Evolutionary conservation across 2,329 filamentous ascomycete genomes (phyloP).

Genomic region (Rutstroemia sp.): DNA sequence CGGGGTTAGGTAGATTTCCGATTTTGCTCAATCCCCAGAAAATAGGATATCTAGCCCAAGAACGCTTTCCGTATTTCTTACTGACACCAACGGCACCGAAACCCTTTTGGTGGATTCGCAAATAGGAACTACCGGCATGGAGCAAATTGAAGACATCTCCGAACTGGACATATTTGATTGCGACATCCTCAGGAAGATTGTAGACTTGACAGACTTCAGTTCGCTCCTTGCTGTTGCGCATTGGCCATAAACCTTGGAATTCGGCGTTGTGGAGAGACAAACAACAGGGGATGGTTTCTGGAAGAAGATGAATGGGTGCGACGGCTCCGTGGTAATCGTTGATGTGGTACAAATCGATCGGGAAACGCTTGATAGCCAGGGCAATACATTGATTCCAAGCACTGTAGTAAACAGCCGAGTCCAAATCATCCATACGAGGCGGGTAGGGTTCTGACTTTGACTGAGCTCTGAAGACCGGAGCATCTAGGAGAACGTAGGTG

Average conservation of each 20-base stretch:
- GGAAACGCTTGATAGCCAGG: conserved; percentile 53
- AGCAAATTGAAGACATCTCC: conserved; percentile 63
- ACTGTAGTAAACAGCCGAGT: conserved; percentile 61
- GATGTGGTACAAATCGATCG: conserved; percentile 57
- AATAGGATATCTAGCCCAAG: conserved; percentile 59
- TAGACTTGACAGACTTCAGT: conserved; percentile 59
- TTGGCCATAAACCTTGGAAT: conserved; percentile 63
- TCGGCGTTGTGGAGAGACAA: conserved; percentile 63
- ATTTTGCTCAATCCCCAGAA: conserved; percentile 60
- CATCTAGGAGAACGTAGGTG: conserved; percentile 58
- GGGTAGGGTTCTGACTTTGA: conserved; percentile 57
- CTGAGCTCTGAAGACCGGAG: conserved; percentile 53
- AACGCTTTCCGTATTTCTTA: conserved; percentile 60
- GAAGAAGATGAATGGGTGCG: conserved; percentile 58
- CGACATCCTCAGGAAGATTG: conserved; percentile 50
- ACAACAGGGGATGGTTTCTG: conserved; percentile 50
- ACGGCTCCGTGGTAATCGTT: conserved; percentile 59
- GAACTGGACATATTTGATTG: conserved; percentile 56
- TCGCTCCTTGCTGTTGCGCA: conserved; percentile 53
- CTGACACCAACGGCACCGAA: conserved; percentile 62
- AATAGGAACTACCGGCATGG: conserved; percentile 54
- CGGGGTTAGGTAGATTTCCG: conserved; percentile 62
- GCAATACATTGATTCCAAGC: conserved; percentile 67
- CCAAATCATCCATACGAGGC: conserved; percentile 61
- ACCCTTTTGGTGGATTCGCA: conserved; percentile 59